Percentiles rank a stretch among this genome's conserved stretches.
phyloP scores from a whole-genome alignment of 2,329 filamentous ascomycete genomes.

The Trichocomaceae sp. region DNA sequence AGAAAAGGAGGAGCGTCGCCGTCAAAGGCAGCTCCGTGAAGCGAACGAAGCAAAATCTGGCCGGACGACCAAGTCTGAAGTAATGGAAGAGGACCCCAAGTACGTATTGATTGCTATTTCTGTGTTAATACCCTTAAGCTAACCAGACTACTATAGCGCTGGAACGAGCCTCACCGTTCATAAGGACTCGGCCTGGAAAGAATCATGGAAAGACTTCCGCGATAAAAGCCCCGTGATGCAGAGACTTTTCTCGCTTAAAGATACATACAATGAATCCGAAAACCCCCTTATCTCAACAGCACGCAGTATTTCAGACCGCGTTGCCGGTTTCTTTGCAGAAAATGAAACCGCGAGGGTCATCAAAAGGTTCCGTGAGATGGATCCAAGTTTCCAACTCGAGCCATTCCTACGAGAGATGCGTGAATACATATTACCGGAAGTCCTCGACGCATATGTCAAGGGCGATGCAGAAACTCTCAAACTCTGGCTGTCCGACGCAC shows the following conservation, averaged over 20 bases:
- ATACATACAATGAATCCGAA: constrained; percentile 89
- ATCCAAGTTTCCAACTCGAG: constrained; percentile 89
- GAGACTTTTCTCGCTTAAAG: constrained; percentile 77
- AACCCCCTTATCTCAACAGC: constrained; percentile 92
- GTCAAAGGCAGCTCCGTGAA: constrained; percentile 67
- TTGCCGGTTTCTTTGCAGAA: constrained; percentile 95
- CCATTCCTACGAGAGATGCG: constrained; percentile 91
- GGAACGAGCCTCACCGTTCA: constrained; percentile 91
- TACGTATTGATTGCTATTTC: constrained; percentile 49
- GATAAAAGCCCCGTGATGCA: constrained; percentile 86
- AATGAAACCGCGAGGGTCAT: constrained; percentile 97
- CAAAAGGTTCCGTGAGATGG: constrained; percentile 95
- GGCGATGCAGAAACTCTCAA: constrained; percentile 86
- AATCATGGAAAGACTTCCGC: constrained; percentile 94
- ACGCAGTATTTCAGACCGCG: constrained; percentile 84
- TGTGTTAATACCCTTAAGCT: constrained; percentile 20
- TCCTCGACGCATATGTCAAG: constrained; percentile 96
- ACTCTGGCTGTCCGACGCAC: constrained; percentile 91
- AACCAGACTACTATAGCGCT: constrained; percentile 54
- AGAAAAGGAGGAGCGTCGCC: constrained; percentile 88
- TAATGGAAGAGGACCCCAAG: constrained; percentile 78
- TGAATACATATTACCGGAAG: constrained; percentile 95
- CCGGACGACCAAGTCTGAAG: constrained; percentile 46
- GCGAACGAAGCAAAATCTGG: constrained; percentile 52
- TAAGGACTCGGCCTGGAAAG: constrained; percentile 96